Base-by-base conservation (phyloP, 331 rosid species). In the Erythrophleum ivorense region DNA sequence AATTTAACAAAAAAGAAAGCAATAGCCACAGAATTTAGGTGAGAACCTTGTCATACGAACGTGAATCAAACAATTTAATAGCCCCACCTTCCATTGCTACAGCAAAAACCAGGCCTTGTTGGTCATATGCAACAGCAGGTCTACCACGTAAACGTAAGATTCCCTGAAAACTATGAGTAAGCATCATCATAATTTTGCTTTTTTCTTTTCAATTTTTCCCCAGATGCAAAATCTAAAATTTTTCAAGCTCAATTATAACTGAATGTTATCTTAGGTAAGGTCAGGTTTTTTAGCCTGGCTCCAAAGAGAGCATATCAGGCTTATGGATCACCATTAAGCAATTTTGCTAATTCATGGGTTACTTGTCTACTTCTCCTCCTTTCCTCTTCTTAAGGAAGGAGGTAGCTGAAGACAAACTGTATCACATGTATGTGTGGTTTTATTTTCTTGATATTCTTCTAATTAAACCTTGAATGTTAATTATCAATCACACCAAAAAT, bases 1-100 rank as follows among this genome's bases (percentile, higher is more conserved):
- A 50, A 76, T 40, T 10, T 21, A 77, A 50, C 59, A 48, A 71
- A 9, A 29, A 48, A 41, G 52, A 79, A 68, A 82, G 59, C 36
- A 80, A 65, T 33, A 46, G 15, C 68, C 36, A 62, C 68, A 54
- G 60, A 78, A 58, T 60, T 41, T 53, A 49, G 85, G 77, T 58
- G 80, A 80, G 73, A 77, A 95, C 98, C 98, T 93, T 95, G 89
- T 95, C 99, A 75, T 91, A 93, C 7, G 98, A 95, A 52, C 98
- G 99, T 71, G 98, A 95, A 81, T 95, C 99, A 33, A 95, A 95
- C 88, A 95, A 82, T 84, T 93, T 95, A 78, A 95, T 93, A 67
- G 99, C 99, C 70, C 99, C 99, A 62, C 97, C 99, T 91, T 95
- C 99, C 99, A 95, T 95, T 80, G 99, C 99, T 78, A 95, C 99